Evolutionary conservation across 768 basidiomycete genomes (phyloP).

Genomic region (Artomyces pyxidatus): DNA sequence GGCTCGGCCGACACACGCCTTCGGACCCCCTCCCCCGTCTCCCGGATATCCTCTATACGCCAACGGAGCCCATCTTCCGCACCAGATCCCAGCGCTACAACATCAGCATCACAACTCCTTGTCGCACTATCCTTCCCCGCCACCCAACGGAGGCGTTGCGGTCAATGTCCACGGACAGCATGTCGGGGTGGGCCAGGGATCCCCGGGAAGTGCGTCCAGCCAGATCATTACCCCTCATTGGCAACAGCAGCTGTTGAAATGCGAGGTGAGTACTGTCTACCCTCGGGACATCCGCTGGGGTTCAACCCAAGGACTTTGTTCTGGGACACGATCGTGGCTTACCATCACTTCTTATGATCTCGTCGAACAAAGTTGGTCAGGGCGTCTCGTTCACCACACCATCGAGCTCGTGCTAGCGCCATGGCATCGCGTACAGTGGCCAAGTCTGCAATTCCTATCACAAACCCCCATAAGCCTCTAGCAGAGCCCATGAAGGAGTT

Average conservation of each 20-base stretch:
- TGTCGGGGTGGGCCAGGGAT: slow-evolving; percentile 14
- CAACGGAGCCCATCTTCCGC: slow-evolving; percentile 48
- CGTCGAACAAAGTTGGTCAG: slow-evolving; percentile 62
- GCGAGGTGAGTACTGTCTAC: slow-evolving; percentile 56
- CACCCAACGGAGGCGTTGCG: slow-evolving; percentile 32
- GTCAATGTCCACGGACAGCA: slow-evolving; percentile 16
- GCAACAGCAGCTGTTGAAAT: slow-evolving; percentile 91
- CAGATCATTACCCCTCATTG: slow-evolving; percentile 77
- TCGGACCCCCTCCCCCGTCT: slow-evolving; percentile 52
- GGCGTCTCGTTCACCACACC: slow-evolving; percentile 81
- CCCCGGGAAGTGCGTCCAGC: slow-evolving; percentile 26
- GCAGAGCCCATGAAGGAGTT: slow-evolving; percentile 29
- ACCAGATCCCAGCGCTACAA: slow-evolving; percentile 40
- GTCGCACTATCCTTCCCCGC: slow-evolving; percentile 74
- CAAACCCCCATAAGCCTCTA: slow-evolving; percentile 72
- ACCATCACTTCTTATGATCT: no score
- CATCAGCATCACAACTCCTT: slow-evolving; percentile 81
- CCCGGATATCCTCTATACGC: slow-evolving; percentile 73
- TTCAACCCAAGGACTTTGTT: no score
- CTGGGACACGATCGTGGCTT: no score
- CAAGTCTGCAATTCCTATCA: slow-evolving; percentile 86
- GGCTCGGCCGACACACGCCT: slow-evolving; percentile 51
- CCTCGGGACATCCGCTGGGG: background rate
- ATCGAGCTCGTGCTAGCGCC: slow-evolving; percentile 91
- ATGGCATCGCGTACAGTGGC: slow-evolving; percentile 83